phyloP scores from a whole-genome alignment of 257 asterid species.

The Solanum acaule region DNA sequence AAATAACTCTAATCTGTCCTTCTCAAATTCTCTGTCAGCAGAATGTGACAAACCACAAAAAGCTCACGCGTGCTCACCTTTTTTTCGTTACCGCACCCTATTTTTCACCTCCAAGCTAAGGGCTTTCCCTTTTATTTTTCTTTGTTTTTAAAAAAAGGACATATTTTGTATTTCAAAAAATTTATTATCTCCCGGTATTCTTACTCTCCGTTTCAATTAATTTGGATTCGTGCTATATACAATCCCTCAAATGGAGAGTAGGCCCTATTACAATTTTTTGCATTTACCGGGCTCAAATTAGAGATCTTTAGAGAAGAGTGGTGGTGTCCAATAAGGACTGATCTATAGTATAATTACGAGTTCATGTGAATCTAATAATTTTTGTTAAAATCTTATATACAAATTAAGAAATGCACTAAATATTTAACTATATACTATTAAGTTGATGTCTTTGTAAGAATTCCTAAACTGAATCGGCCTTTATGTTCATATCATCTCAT shows the following conservation, averaged over 20 bases:
- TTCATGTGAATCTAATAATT: fast-evolving
- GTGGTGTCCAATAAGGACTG: not conserved
- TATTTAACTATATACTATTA: not conserved
- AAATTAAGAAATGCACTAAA: not conserved
- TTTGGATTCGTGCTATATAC: not conserved
- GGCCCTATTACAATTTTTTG: too few relatives aligned
- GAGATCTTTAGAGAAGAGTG: not conserved
- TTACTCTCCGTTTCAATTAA: fast-evolving
- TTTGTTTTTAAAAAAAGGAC: not conserved
- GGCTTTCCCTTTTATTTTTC: not conserved
- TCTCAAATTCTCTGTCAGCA: slow-evolving; percentile 22
- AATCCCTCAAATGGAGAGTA: not conserved
- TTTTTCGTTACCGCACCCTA: not conserved
- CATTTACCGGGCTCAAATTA: not conserved
- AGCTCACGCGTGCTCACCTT: slow-evolving; percentile 69
- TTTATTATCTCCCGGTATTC: not conserved
- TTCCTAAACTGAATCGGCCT: not conserved
- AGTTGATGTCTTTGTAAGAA: not conserved
- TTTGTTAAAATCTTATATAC: not conserved
- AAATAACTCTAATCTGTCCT: slow-evolving; percentile 34
- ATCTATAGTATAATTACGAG: not conserved
- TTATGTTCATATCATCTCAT: not conserved
- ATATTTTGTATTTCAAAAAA: not conserved
- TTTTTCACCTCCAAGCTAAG: not conserved
- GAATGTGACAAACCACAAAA: slow-evolving; percentile 54